Evolutionary conservation across 208 protist species (phyloP).

Genomic region (Zelonia costaricensis): DNA sequence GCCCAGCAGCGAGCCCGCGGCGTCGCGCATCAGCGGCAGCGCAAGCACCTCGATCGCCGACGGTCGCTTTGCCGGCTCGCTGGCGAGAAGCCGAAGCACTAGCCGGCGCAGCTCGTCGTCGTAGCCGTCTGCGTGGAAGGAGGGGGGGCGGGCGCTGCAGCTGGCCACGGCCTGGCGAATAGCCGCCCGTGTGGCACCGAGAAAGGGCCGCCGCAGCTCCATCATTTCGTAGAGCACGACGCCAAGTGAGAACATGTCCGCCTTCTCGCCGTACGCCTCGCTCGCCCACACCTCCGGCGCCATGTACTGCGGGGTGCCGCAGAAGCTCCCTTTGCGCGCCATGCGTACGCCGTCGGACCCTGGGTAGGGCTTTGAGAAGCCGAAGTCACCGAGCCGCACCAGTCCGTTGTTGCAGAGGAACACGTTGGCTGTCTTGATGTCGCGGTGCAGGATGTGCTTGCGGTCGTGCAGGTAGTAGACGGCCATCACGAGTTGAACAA

Average conservation of each 20-base stretch:
- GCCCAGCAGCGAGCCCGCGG: constrained; percentile 45
- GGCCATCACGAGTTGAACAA: constrained; percentile 71
- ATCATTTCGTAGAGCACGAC: constrained; percentile 88
- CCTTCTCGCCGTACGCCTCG: constrained; percentile 93
- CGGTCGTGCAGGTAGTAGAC: constrained; percentile 69
- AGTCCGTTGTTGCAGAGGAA: constrained; percentile 76
- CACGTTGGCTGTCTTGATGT: constrained; percentile 89
- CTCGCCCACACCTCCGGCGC: constrained; percentile 92
- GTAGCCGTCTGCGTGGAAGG: constrained; percentile 15
- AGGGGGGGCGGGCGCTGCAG: constrained; percentile 33
- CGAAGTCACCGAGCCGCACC: constrained; percentile 88
- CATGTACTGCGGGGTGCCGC: constrained; percentile 92
- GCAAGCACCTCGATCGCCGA: constrained; percentile 49
- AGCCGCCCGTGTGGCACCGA: constrained; percentile 54
- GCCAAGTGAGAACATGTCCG: constrained; percentile 92
- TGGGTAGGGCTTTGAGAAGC: constrained; percentile 76
- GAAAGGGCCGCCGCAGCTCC: constrained; percentile 78
- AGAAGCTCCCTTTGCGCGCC: constrained; percentile 61
- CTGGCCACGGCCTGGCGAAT: constrained; percentile 53
- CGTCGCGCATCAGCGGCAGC: constrained; percentile 50
- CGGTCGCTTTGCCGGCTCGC: constrained; percentile 40
- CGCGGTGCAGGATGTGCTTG: constrained; percentile 72
- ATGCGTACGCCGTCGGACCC: constrained; percentile 41
- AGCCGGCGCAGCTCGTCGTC: constrained; percentile 44
- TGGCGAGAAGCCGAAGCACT: constrained; percentile 36